phyloP scores from a whole-genome alignment of 305 asterid species.

The Solanum aculeatissimum region DNA sequence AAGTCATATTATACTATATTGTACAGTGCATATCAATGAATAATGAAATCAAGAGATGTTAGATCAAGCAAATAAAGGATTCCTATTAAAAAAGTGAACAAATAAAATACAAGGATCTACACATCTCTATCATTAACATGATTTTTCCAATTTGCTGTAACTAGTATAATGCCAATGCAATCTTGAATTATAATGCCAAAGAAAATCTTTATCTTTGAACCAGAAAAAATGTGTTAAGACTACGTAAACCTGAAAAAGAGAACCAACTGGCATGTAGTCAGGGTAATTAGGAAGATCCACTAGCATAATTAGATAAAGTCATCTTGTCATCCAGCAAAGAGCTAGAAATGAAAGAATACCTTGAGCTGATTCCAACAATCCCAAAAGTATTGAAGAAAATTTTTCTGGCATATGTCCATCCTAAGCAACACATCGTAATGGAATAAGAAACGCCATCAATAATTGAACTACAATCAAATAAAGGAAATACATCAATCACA shows the following conservation, averaged over 20 bases:
- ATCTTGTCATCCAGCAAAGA: background rate
- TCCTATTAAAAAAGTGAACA: background rate
- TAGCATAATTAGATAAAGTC: background rate
- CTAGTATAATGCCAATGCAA: background rate
- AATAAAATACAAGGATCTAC: background rate
- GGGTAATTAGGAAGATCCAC: background rate
- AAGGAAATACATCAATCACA: background rate
- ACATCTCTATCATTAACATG: background rate
- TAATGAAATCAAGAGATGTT: background rate
- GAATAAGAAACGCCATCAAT: constrained; percentile 6
- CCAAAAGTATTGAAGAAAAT: constrained; percentile 74
- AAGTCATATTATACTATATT: background rate
- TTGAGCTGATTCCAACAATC: constrained; percentile 72
- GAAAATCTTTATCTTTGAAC: background rate
- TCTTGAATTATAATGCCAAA: background rate
- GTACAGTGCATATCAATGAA: background rate
- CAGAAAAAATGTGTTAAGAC: background rate
- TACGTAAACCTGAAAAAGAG: background rate
- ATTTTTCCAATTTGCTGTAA: background rate
- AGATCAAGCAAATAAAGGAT: background rate
- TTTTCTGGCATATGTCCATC: constrained; percentile 77
- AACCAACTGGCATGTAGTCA: background rate
- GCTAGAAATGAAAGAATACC: constrained; percentile 24
- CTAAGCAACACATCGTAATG: constrained; percentile 27
- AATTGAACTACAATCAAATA: background rate